Percentiles rank a stretch among this genome's conserved stretches.
Conservation (phyloP, 805 yeast genomes). For the Suhomyces sp. region DNA sequence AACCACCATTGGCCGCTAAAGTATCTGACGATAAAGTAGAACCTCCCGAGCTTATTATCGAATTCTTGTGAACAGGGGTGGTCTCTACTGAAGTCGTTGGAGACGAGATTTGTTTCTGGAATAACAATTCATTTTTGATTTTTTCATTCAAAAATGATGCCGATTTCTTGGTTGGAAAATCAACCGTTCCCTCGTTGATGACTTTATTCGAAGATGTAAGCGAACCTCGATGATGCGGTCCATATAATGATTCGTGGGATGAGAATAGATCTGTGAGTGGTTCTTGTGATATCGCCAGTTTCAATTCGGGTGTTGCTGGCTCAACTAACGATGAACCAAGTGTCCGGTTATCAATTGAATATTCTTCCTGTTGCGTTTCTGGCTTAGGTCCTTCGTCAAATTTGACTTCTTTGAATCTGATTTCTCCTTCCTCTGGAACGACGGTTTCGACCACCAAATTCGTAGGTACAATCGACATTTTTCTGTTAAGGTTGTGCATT, state of each 20-base stretch:
- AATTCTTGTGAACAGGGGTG: slow-evolving; percentile 16
- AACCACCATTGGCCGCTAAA: slow-evolving; percentile 3
- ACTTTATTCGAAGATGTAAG: not conserved
- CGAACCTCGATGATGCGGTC: slow-evolving; percentile 7
- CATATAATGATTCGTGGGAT: slow-evolving; percentile 34
- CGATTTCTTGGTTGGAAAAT: slow-evolving; percentile 3
- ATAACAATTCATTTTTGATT: slow-evolving; percentile 13
- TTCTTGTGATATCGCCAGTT: slow-evolving; percentile 3
- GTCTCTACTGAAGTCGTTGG: slow-evolving; percentile 26
- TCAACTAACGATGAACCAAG: not conserved
- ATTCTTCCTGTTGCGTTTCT: too few relatives aligned
- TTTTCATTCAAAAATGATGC: slow-evolving; percentile 13
- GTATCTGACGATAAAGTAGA: slow-evolving; percentile 4
- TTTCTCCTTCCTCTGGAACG: slow-evolving; percentile 1
- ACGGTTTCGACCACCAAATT: slow-evolving; percentile 18
- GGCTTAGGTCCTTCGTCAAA: slow-evolving; percentile 17
- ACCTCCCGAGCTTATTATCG: slow-evolving; percentile 6
- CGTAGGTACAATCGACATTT: slow-evolving; percentile 31
- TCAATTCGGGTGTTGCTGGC: slow-evolving; percentile 2
- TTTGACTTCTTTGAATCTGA: slow-evolving; percentile 27
- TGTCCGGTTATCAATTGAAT: too few relatives aligned
- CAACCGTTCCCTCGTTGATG: slow-evolving; percentile 1
- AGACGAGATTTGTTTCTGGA: slow-evolving; percentile 14
- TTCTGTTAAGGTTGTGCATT: slow-evolving; percentile 19
- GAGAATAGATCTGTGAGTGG: slow-evolving; percentile 24